Evolutionary conservation across 257 asterid species (phyloP), one percentile per base, ranked within the genome.

Genomic region (Nicotiana paniculata): DNA sequence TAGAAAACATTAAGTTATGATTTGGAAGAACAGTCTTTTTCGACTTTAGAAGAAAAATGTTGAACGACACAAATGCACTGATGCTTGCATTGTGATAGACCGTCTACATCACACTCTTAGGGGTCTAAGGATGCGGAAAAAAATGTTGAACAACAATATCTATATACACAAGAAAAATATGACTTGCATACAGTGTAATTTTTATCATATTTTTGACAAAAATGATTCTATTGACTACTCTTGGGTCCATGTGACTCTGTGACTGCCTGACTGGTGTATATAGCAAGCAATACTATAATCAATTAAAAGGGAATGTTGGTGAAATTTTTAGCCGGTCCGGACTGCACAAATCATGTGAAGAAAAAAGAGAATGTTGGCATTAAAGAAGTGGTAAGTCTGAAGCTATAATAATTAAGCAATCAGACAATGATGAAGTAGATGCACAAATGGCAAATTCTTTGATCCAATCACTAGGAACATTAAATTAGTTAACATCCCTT

Each of bases 331-430:
- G 63, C 63, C 80, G 33, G 80, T 28, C 63, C 51, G 80, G 62
- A 75, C 63, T 28, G 28, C 13, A 75, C 16, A 51, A 48, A 75
- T 75, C 80, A 75, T 15, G 46, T 6, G 30, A 48, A 30, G 24
- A 21, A 28, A 74, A 26, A 55, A 75, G 39, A 75, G 80, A 75
- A 75, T 75, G 9, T 75, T 28, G 58, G 63, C 16, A 51, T 75
- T 75, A 75, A 75, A 75, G 80, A 75, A 75, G 13, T 51, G 46
- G 46, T 26, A 39, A 2, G 16, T 51, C 80, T 51, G 80, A 75
- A 75, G 80, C 63, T 48, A 75, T 0, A 75, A 75, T 75, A 75
- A 75, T 51, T 75, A 51, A 75, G 30, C 80, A 75, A 75, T 75
- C 80, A 75, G 63, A 28, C 16, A 24, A 72, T 46, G 61, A 72